Evolutionary conservation across 2,329 filamentous ascomycete genomes (phyloP).

Genomic region (Alternaria tenuissima): DNA sequence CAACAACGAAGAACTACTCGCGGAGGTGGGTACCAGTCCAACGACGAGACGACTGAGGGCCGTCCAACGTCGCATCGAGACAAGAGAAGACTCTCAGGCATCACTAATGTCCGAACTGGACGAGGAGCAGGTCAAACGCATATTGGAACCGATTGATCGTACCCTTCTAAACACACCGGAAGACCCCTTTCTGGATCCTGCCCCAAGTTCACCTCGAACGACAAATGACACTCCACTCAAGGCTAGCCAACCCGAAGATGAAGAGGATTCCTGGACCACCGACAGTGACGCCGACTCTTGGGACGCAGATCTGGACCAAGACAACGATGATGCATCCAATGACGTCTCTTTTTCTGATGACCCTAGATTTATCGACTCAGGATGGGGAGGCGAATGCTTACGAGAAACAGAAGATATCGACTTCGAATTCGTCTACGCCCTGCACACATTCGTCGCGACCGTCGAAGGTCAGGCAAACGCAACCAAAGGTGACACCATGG

Average conservation of each 20-base stretch:
- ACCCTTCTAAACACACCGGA: conserved; percentile 37
- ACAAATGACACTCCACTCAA: conserved; percentile 20
- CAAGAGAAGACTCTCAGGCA: conserved; percentile 41
- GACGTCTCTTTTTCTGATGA: conserved; percentile 66
- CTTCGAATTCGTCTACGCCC: conserved; percentile 98
- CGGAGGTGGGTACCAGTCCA: conserved; percentile 28
- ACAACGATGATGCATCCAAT: conserved; percentile 67
- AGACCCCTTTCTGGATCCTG: conserved; percentile 23
- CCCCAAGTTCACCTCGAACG: conserved; percentile 7
- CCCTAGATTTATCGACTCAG: conserved; percentile 72
- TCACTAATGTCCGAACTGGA: conserved; percentile 45
- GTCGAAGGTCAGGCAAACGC: conserved; percentile 99
- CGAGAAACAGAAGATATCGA: conserved; percentile 96
- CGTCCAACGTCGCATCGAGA: conserved; percentile 33
- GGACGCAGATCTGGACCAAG: conserved; percentile 43
- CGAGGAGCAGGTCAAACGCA: conserved; percentile 47
- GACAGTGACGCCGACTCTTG: conserved; percentile 51
- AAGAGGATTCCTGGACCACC: conserved; percentile 45
- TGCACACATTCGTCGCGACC: conserved; percentile 97
- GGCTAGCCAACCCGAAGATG: conserved; percentile 17
- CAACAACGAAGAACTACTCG: conserved; percentile 3
- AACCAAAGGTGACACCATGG: conserved; percentile 98
- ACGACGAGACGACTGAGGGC: conserved; percentile 25
- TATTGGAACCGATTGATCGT: conserved; percentile 55
- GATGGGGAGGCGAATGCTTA: conserved; percentile 86